Evolutionary conservation across 148 eudicot species (phyloP), one percentile per base, ranked within the genome.

Genomic region (Camellia japonica): DNA sequence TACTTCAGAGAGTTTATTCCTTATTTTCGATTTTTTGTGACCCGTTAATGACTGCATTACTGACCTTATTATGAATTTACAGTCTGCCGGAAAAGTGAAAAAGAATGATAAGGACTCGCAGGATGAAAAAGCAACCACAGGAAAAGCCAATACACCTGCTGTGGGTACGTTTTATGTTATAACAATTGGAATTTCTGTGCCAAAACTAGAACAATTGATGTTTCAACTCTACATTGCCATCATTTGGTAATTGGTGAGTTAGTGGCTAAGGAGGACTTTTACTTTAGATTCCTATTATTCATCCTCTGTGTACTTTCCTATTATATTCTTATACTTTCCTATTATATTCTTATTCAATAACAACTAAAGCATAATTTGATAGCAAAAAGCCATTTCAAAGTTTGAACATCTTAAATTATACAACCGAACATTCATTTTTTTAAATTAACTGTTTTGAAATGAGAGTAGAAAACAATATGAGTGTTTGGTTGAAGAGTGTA

Each of bases 61-160:
- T 23, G 30, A 23, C 30, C 30, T 23, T 79, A 41, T 74, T 76
- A 47, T 80, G 79, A 13, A 67, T 83, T 78, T 83, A 9, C 89
- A 93, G 97, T 89, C 97, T 67, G 91, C 97, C 76, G 97, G 97
- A 78, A 90, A 86, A 80, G 84, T 80, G 78, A 85, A 79, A 82
- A 90, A 84, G 83, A 80, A 78, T 44, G 89, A 87, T 19, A 76
- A 77, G 71, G 86, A 75, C 72, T 64, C 73, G 46, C 81, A 86
- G 81, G 80, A 81, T 80, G 84, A 80, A 78, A 82, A 81, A 77
- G 83, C 82, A 63, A 83, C 73, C 14, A 61, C 71, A 43, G 82
- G 51, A 78, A 82, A 81, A 63, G 83, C 51, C 74, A 38, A 65
- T 71, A 87, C 84, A 77, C 77, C 85, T 69, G 14, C 77, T 58